These are phyloP conservation scores for Capsella bursapastoris DNA, from an alignment of 345 rosid genomes.

Conservation along the genomic window DNA sequence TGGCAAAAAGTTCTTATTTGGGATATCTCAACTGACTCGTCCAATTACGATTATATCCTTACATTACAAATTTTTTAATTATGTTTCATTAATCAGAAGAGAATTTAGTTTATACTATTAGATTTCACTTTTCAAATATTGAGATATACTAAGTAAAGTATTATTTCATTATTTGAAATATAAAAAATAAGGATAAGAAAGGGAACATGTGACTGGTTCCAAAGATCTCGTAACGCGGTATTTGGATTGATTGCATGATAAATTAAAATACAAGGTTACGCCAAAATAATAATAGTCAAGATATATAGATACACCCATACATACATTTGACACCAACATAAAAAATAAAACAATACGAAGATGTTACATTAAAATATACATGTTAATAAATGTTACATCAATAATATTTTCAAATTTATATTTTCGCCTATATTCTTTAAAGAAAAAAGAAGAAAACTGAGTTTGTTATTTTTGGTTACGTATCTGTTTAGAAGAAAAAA, in stretches of 20 bases:
- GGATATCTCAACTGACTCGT: constrained; percentile 6
- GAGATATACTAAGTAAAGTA: neutral
- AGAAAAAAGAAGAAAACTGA: no score
- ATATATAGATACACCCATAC: neutral
- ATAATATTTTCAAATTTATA: neutral
- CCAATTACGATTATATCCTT: neutral
- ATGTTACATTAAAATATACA: constrained; percentile 28
- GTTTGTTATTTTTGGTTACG: no score
- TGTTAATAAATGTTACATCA: neutral
- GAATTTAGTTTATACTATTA: neutral
- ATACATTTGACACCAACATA: neutral
- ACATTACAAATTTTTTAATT: neutral
- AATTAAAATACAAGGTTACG: constrained; percentile 30
- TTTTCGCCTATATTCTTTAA: neutral
- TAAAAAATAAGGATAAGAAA: constrained; percentile 15
- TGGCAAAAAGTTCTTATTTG: constrained; percentile 36
- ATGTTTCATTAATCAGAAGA: neutral
- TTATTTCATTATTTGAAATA: constrained; percentile 11
- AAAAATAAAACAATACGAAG: neutral
- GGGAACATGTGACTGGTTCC: constrained; percentile 42
- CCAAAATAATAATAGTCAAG: constrained; percentile 13
- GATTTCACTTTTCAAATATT: neutral
- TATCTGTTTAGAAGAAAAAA: no score
- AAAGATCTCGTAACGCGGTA: constrained; percentile 36
- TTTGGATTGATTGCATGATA: constrained; percentile 20